phyloP scores from a whole-genome alignment of 331 rosid genomes.

The Rhamnella rubrinervis region DNA sequence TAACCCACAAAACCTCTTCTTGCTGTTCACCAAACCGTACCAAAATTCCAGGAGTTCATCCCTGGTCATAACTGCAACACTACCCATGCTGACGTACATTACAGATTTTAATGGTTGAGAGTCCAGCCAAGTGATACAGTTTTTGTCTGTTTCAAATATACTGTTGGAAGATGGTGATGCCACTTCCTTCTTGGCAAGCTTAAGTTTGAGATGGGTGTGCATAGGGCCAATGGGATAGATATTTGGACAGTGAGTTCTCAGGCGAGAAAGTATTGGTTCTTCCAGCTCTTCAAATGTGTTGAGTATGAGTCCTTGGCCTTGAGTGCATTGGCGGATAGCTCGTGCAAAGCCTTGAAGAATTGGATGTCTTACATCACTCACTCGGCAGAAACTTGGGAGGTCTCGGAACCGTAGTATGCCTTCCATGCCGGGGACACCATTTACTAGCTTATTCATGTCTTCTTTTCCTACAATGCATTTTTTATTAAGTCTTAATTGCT shows the following conservation, averaged over 20 bases:
- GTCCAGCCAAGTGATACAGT: constrained; percentile 43
- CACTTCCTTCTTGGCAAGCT: not conserved
- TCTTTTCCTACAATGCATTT: not conserved
- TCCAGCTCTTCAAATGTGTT: constrained; percentile 54
- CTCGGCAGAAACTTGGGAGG: constrained; percentile 34
- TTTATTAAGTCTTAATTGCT: too few species aligned
- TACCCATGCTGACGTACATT: too few species aligned
- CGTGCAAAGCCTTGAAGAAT: not conserved
- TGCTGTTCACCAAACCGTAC: constrained; percentile 48
- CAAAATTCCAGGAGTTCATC: constrained; percentile 35
- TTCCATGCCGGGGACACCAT: constrained; percentile 37
- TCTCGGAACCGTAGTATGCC: constrained; percentile 39
- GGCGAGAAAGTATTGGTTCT: constrained; percentile 27
- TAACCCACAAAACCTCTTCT: constrained; percentile 9
- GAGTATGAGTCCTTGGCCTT: constrained; percentile 20
- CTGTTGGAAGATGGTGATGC: not conserved
- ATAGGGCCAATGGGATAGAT: constrained; percentile 14
- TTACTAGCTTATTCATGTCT: constrained; percentile 35
- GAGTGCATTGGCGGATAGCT: not conserved
- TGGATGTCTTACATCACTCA: not conserved
- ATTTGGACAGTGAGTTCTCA: constrained; percentile 26
- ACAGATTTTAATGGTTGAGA: constrained; percentile 8
- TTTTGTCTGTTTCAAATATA: constrained; percentile 33
- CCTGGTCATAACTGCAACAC: not conserved
- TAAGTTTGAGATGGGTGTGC: constrained; percentile 16